Conservation (phyloP, 306 rosid species). For the Fragaria vesca region DNA sequence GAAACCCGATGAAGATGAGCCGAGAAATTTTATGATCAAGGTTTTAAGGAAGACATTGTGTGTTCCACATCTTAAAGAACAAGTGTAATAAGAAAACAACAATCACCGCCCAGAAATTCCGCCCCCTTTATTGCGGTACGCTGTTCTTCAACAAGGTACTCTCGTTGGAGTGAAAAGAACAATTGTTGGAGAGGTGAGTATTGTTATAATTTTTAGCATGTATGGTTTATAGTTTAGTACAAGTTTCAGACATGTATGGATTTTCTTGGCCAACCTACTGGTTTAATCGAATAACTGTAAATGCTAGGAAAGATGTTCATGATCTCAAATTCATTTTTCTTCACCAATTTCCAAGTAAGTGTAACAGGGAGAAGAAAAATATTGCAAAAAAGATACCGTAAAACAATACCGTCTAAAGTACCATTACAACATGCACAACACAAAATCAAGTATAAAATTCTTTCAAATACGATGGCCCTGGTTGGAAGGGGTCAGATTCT, state of each 20-base stretch:
- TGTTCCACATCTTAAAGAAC: too few relatives aligned
- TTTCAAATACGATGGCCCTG: conserved; percentile 64
- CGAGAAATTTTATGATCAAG: too few relatives aligned
- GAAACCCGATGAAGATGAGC: too few relatives aligned
- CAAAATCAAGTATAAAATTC: conserved; percentile 42
- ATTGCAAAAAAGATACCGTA: neutral
- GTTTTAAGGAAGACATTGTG: too few relatives aligned
- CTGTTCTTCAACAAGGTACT: too few relatives aligned
- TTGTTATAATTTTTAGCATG: too few relatives aligned
- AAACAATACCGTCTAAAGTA: conserved; percentile 1
- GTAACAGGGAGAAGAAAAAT: neutral
- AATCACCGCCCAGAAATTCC: too few relatives aligned
- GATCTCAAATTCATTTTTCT: neutral
- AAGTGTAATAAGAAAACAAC: too few relatives aligned
- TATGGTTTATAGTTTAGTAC: too few relatives aligned
- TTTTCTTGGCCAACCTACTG: neutral
- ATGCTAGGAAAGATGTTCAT: neutral
- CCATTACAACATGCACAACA: conserved; percentile 4
- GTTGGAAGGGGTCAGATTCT: conserved; percentile 73
- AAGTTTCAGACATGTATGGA: neutral
- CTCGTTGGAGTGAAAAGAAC: too few relatives aligned
- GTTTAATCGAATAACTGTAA: neutral
- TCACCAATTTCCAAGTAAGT: neutral
- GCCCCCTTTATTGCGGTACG: too few relatives aligned
- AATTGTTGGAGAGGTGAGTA: too few relatives aligned